Evolutionary conservation across 257 asterid genomes (phyloP).

Genomic region (Mentha longifolia): DNA sequence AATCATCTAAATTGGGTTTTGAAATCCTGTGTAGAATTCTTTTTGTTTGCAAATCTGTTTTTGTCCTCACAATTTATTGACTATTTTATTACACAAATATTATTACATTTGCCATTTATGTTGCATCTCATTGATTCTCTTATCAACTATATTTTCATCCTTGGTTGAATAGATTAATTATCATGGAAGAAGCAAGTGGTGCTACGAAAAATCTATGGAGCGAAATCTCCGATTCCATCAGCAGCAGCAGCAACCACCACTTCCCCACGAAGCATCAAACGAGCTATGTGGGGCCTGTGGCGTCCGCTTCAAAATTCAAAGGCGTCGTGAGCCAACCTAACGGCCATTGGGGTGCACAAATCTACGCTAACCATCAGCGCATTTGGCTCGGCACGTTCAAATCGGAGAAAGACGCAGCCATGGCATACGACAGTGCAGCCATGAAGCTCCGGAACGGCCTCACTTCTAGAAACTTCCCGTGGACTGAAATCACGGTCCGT

Average conservation of each 20-base stretch:
- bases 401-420: conserved; percentile 68
- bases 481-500: conserved; percentile 44
- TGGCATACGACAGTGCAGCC: conserved; percentile 75
- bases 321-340: conserved; percentile 63
- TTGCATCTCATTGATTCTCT: background rate
- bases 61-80: background rate
- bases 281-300: background rate
- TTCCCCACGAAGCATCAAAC: conserved; percentile 18
- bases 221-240: conserved; percentile 44
- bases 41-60: too few species aligned
- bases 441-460: conserved; percentile 49
- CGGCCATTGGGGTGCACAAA: conserved; percentile 82
- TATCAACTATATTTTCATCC: background rate
- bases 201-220: conserved; percentile 26
- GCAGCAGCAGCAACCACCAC: conserved; percentile 16
- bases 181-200: conserved; percentile 48
- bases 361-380: conserved; percentile 57
- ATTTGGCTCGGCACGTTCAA: conserved; percentile 75
- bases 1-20: too few species aligned
- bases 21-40: too few species aligned
- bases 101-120: background rate
- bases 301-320: conserved; percentile 45
- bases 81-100: too few species aligned
- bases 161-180: background rate
- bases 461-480: conserved; percentile 51